Evolutionary conservation across 106 monocot species (phyloP).

Genomic region (Gastrodia elata): DNA sequence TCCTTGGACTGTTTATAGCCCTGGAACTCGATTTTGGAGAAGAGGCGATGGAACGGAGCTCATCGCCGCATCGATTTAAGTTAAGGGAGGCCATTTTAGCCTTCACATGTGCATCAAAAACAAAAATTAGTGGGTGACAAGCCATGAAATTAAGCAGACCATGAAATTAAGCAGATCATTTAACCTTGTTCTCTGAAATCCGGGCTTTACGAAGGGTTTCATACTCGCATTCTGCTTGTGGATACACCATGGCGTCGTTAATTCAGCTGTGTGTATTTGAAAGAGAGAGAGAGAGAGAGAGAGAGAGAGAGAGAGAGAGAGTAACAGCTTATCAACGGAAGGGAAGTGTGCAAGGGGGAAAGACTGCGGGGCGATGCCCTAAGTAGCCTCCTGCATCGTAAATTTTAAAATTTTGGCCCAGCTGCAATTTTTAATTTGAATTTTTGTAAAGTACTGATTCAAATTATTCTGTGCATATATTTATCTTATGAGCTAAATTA

Average conservation of each 20-base stretch:
- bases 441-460: no score
- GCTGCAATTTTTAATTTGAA: no score
- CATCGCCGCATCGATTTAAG: constrained; percentile 14
- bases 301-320: no score
- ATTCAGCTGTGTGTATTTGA: not conserved
- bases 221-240: constrained; percentile 25
- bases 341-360: no score
- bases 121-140: not conserved
- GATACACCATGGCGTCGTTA: not conserved
- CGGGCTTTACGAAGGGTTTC: constrained; percentile 41
- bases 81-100: constrained; percentile 48
- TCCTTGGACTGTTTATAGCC: not conserved
- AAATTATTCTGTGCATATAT: no score
- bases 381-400: no score
- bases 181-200: constrained; percentile 38
- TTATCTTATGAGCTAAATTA: no score
- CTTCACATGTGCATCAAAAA: constrained; percentile 5
- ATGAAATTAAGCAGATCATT: not conserved
- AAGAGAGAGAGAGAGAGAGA: not conserved
- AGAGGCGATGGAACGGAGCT: constrained; percentile 11
- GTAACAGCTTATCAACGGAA: no score
- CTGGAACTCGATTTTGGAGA: constrained; percentile 5
- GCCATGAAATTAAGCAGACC: not conserved
- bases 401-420: no score
- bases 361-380: no score